Evolutionary conservation across 257 asterid species (phyloP), one percentile per base, ranked within the genome.

Genomic region (Vinca minor): DNA sequence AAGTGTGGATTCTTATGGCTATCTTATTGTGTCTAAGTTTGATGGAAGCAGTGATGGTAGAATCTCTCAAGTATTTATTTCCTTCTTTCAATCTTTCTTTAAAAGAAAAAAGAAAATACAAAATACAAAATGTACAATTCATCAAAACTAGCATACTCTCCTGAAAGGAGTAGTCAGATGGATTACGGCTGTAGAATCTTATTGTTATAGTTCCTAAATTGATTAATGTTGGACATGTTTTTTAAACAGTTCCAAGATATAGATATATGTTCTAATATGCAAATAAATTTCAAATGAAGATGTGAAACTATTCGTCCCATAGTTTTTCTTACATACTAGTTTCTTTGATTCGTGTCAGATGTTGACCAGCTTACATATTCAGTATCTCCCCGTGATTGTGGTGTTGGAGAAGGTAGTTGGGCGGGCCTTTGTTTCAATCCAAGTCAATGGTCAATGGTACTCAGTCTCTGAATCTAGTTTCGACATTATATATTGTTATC

Each of bases 361-460:
- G 76, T 70, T 59, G 94, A 81, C 46, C 77, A 78, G 66, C 54
- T 73, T 56, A 83, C 95, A 52, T 89, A 76, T 82, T 83, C 96
- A 35, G 93, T 77, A 36, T 79, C 95, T 64, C 96, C 96, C 56
- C 82, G 64, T 44, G 98, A 92, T 82, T 72, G 60, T 65, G 93
- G 91, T 73, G 84, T 90, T 74, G 95, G 91, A 80, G 98, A 92
- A 84, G 90, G 93, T 75, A 79, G 96, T 67, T 92, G 96, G 96
- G 81, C 95, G 6, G 96, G 98, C 57, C 81, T 92, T 73, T 86
- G 87, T 80, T 92, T 92, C 77, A 85, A 83, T 64, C 95, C 95
- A 69, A 69, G 73, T 71, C 96, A 89, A 63, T 66, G 81, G 76
- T 82, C 87, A 59, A 88, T 82, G 96, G 98, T 91, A 84, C 65